Percentiles rank a stretch among this genome's conserved stretches.
Evolutionary conservation across 371 early-diverging fungal genomes (phyloP).

Genomic region (Coemansia linderi): DNA sequence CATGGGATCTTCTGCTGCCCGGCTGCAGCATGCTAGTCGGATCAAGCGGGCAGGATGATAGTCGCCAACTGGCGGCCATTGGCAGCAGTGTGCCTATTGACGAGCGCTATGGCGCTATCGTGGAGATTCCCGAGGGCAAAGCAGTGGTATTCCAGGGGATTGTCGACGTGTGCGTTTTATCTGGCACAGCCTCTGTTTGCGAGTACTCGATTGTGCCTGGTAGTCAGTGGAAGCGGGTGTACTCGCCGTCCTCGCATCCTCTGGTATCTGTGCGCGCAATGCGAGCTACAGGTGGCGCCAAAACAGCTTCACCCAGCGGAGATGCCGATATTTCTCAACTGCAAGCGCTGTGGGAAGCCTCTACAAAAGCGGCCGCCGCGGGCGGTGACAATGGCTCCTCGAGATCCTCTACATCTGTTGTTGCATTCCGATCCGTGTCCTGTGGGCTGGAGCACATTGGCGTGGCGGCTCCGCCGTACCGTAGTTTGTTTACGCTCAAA

Average conservation of each 20-base stretch:
- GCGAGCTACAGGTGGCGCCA: neutral
- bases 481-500: slow-evolving; percentile 26
- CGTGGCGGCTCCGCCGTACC: slow-evolving; percentile 29
- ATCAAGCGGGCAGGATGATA: neutral
- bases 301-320: too few relatives aligned
- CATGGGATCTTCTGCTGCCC: slow-evolving; percentile 4
- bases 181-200: slow-evolving; percentile 30
- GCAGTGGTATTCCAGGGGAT: slow-evolving; percentile 38
- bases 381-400: neutral
- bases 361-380: neutral
- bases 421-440: slow-evolving; percentile 34
- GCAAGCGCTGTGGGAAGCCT: slow-evolving; percentile 17
- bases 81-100: neutral
- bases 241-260: slow-evolving; percentile 48
- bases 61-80: neutral
- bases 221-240: slow-evolving; percentile 32
- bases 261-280: slow-evolving; percentile 12
- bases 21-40: slow-evolving; percentile 1
- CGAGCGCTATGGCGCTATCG: slow-evolving; percentile 25
- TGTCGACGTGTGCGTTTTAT: slow-evolving; percentile 39
- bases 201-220: slow-evolving; percentile 16
- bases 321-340: slow-evolving; percentile 13
- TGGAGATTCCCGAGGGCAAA: slow-evolving; percentile 17
- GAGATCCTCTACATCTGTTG: slow-evolving; percentile 5
- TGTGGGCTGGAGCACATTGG: slow-evolving; percentile 49